Conservation (phyloP, 2,329 filamentous ascomycete species). For the Ploettnerulaceae sp. region DNA sequence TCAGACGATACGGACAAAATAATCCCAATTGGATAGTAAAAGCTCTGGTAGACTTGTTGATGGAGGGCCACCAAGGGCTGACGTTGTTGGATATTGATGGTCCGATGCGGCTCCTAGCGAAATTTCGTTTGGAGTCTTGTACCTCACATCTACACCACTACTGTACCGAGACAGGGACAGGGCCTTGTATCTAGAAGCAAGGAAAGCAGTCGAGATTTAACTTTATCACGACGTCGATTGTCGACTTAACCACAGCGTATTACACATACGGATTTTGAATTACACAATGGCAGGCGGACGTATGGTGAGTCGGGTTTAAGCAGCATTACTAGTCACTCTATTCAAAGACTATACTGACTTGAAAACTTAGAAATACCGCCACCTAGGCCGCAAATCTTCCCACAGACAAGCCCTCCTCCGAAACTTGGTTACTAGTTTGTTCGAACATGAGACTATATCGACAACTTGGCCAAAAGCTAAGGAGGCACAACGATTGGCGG, state of each 20-base stretch:
- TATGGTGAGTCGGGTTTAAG: slow-evolving; percentile 2
- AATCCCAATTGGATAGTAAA: slow-evolving; percentile 13
- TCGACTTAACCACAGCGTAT: too few relatives aligned
- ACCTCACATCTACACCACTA: slow-evolving; percentile 1
- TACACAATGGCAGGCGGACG: slow-evolving; percentile 4
- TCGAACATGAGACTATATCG: slow-evolving; percentile 87
- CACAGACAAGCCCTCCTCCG: slow-evolving; percentile 90
- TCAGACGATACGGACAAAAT: background rate
- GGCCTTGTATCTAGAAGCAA: background rate
- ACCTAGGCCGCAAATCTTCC: slow-evolving; percentile 77
- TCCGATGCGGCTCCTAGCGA: slow-evolving; percentile 5
- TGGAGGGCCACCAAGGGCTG: slow-evolving; percentile 11
- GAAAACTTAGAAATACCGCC: slow-evolving; percentile 64
- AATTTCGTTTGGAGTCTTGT: slow-evolving; percentile 2
- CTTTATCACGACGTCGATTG: too few relatives aligned
- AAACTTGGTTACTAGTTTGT: slow-evolving; percentile 91
- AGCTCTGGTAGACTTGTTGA: slow-evolving; percentile 21
- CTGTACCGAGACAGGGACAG: too few relatives aligned
- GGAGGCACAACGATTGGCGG: slow-evolving; percentile 87
- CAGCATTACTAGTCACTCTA: too few relatives aligned
- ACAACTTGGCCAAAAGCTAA: slow-evolving; percentile 97
- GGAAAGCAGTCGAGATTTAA: too few relatives aligned
- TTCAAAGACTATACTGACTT: background rate
- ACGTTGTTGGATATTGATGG: slow-evolving; percentile 13
- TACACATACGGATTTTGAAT: background rate